Base-by-base conservation (phyloP, 2,329 filamentous ascomycete genomes). In the Diaporthe sp. region DNA sequence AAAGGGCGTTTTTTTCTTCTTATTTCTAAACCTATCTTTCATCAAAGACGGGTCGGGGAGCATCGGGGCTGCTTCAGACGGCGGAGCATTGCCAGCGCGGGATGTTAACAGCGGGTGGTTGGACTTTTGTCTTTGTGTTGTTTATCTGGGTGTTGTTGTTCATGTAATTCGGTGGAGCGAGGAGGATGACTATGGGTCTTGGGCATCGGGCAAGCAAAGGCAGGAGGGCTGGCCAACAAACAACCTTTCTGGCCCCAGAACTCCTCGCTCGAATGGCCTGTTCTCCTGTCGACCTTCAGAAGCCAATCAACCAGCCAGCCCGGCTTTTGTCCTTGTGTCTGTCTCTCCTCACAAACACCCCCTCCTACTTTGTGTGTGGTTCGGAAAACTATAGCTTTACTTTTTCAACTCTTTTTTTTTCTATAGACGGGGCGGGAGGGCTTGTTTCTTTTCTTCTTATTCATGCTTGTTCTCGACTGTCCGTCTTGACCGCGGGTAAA, bases 31-130 rank as follows among this genome's bases (percentile, higher is more conserved):
- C 39, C 42, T 50, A 32, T 65, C 42, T 35, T 50, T 47, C 61
- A 66, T 66, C 42, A 53, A 71, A 71, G 69, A 71, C 56, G 44
- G 69, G 44, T 66, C n/a, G 69, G 56, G 56, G 69, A 53, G 56
- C 69, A 71, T 71, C 44, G 44, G 55, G 32, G 22, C 30, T 50
- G 44, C 63, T 66, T 51, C 63, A 51, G 22, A 27, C 12, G 44
- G 30, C 39, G 63, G 32, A 37, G 63, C 30, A 30, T 66, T 39
- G 30, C 32, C 44, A 66, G 32, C 8, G 22, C 12, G 44, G 44
- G 44, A 51, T 37, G 44, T 39, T 42, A 51, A 66, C 61, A 66
- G 35, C 13, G 22, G 63, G 63, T n/a, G 39, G 17, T 51, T 51
- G 63, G 63, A 15, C 63, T 66, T 37, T 37, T 50, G 42, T 66